Evolutionary conservation across 108 stramenopile genomes (phyloP), one percentile per base, ranked within the genome.

Genomic region (Cylindrotheca fusiformis): DNA sequence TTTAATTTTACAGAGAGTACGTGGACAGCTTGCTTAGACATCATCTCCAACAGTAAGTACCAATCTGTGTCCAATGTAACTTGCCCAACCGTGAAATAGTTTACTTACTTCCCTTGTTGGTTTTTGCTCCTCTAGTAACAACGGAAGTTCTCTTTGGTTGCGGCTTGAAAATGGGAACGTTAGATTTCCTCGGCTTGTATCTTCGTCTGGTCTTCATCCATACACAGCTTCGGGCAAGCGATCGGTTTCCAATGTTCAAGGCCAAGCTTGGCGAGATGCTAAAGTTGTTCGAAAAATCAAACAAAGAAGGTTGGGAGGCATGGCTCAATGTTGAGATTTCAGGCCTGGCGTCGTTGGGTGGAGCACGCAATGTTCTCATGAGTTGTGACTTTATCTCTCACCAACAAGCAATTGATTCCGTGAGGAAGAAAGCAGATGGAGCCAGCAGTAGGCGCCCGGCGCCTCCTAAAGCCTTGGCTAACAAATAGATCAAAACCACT

Each of bases 11-110:
- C 67, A 17, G 85, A 86, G 59, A 53, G 65, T 20, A 23, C 81
- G 5, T 90, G 88, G 88, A 50, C 63, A 1, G 67, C 77, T 0
- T 52, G 84, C 21, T 63, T 90, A 5, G 83, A 90, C 41, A 50
- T 84, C 22, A 2, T 90, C 19, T 24, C 63, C 17, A 44, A 62
- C 17, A 58, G 68, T 54, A 58, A 48, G 31, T 44, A 3, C 29
- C 19, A 49, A 8, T 8, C 23, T 45, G 6, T 46, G 18, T 25
- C 47, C 44, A 25, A 10, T 17, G 2, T 22, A 17, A n/a, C n/a
- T n/a, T n/a, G n/a, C n/a, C n/a, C n/a, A n/a, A 4, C 5, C 1
- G 12, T 44, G 12, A 17, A 45, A 45, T 17, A 2, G 10, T 1
- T n/a, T 22, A 30, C 25, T 51, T 30, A n/a, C 48, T 5, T n/a